phyloP scores from a whole-genome alignment of 2,329 filamentous ascomycete genomes.

The Colletotrichum spaethianum region DNA sequence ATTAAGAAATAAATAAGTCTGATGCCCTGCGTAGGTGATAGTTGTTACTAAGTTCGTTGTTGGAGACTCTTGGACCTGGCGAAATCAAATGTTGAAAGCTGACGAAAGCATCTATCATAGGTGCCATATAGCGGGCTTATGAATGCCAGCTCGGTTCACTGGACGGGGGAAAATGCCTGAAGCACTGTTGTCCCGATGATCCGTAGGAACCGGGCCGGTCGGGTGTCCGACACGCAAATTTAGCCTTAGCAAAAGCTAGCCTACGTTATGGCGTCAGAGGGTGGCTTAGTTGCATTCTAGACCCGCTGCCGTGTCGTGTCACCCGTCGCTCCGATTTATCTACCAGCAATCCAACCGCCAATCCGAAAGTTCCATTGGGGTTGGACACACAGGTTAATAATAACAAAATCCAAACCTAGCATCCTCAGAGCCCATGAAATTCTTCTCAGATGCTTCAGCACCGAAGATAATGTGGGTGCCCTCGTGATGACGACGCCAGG shows the following conservation, averaged over 20 bases:
- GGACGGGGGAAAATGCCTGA: no score
- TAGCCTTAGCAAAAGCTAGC: background rate
- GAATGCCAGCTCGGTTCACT: background rate
- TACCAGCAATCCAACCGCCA: background rate
- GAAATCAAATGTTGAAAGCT: background rate
- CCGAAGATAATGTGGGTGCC: no score
- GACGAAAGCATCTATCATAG: background rate
- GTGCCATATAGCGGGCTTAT: background rate
- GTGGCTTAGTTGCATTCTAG: constrained; percentile 16
- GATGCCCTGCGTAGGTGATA: background rate
- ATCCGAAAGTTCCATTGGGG: background rate
- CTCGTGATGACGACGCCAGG: background rate
- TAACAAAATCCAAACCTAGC: background rate
- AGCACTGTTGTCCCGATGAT: background rate
- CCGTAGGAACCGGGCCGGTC: constrained; percentile 25
- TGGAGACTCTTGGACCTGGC: background rate
- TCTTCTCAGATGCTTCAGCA: background rate
- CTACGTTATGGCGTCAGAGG: background rate
- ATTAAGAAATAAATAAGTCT: no score
- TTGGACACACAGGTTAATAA: background rate
- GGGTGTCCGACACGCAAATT: background rate
- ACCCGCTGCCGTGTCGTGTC: background rate
- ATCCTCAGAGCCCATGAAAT: background rate
- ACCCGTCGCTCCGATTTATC: background rate
- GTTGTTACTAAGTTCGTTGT: no score